Evolutionary conservation across 2,329 filamentous ascomycete species (phyloP).

Genomic region (Paramyrothecium sp.): DNA sequence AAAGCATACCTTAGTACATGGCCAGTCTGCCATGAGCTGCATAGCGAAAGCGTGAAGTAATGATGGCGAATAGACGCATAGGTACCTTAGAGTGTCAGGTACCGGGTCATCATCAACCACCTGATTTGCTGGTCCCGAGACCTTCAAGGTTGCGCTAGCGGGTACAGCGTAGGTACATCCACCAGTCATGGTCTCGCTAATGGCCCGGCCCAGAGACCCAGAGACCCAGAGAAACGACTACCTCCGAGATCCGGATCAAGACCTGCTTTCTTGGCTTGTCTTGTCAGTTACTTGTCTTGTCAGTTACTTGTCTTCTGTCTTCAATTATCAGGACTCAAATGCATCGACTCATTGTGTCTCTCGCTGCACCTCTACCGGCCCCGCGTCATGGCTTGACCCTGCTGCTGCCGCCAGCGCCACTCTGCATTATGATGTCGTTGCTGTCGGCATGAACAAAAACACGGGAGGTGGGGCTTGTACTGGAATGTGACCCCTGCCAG

Average conservation of each 20-base stretch:
- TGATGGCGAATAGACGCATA: not conserved
- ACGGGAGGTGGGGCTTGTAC: too few species aligned
- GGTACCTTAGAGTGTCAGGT: not conserved
- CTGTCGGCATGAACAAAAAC: not conserved
- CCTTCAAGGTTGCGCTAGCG: not conserved
- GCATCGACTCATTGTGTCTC: not conserved
- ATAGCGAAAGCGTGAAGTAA: not conserved
- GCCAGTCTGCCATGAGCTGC: too few species aligned
- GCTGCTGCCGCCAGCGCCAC: not conserved
- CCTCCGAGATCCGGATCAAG: too few species aligned
- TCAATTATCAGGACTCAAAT: too few species aligned
- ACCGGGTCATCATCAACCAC: not conserved
- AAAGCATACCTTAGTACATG: not conserved
- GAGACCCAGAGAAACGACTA: too few species aligned
- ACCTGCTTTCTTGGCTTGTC: too few species aligned
- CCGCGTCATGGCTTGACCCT: too few species aligned
- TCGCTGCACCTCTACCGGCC: too few species aligned
- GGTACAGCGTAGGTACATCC: too few species aligned
- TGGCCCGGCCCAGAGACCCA: too few species aligned
- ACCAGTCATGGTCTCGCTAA: not conserved
- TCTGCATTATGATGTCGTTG: not conserved
- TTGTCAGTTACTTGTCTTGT: not conserved
- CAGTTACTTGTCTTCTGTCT: not conserved
- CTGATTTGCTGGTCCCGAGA: not conserved
- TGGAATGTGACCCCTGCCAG: not conserved